These are phyloP conservation scores for Pseudogymnoascus pannorum DNA, from an alignment of 2,329 filamentous ascomycete genomes.

Conservation along the genomic window DNA sequence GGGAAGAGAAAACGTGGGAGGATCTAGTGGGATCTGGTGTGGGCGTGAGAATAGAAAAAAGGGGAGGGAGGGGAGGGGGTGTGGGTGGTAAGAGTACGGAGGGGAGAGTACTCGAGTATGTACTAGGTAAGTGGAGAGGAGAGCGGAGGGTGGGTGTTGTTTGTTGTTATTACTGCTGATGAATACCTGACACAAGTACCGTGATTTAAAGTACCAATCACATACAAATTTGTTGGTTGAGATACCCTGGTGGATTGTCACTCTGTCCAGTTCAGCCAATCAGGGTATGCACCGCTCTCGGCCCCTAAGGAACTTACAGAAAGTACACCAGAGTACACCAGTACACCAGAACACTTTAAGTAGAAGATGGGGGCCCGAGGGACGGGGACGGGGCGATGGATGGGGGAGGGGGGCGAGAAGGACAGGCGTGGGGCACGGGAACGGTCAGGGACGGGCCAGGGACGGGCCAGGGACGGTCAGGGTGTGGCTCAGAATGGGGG, in stretches of 20 bases:
- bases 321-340: neutral
- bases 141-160: no score
- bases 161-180: neutral
- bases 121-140: neutral
- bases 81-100: neutral
- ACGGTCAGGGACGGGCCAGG: neutral
- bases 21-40: neutral
- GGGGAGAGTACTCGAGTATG: no score
- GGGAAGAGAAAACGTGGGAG: neutral
- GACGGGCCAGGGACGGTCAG: neutral
- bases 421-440: neutral
- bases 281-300: neutral
- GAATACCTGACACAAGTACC: neutral
- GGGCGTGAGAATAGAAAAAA: neutral
- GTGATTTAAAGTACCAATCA: neutral
- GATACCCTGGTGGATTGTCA: neutral
- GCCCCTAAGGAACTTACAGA: neutral
- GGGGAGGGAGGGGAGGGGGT: neutral
- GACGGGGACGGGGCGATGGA: neutral
- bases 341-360: no score
- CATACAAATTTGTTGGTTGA: neutral
- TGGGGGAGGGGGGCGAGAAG: neutral
- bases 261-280: neutral
- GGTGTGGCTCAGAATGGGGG: no score
- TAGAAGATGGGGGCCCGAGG: neutral